These are phyloP conservation scores for Neurospora sp. DNA, from an alignment of 495 filamentous ascomycete genomes.

Conservation along the genomic window DNA sequence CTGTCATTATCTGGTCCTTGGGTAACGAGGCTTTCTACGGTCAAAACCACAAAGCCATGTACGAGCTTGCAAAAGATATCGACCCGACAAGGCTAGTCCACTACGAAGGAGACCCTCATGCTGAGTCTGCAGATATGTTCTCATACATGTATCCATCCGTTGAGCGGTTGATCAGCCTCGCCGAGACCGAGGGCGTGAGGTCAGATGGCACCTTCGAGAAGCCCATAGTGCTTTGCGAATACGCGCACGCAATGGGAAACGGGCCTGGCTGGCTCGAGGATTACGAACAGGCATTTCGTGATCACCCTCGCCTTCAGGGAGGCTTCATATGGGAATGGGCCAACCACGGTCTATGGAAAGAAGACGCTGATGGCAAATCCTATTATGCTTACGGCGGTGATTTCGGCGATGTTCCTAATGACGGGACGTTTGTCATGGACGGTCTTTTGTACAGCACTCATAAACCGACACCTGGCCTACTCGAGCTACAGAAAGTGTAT, in stretches of 20 bases:
- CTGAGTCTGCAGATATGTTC: constrained; percentile 52
- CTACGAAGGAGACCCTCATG: constrained; percentile 53
- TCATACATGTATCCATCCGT: constrained; percentile 56
- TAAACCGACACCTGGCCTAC: constrained; percentile 45
- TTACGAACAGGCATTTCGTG: constrained; percentile 50
- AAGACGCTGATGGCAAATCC: constrained; percentile 34
- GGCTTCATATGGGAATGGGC: constrained; percentile 70
- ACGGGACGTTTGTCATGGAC: constrained; percentile 56
- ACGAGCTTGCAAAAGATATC: constrained; percentile 42
- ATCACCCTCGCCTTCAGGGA: constrained; percentile 49
- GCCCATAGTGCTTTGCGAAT: constrained; percentile 58
- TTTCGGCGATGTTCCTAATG: constrained; percentile 56
- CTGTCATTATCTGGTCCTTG: constrained; percentile 59
- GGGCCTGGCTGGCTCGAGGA: constrained; percentile 57
- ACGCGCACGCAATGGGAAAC: constrained; percentile 63
- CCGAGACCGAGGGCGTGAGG: constrained; percentile 21
- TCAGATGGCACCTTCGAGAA: constrained; percentile 33
- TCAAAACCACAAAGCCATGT: constrained; percentile 53
- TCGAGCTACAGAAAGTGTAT: constrained; percentile 52
- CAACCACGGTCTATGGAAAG: constrained; percentile 53
- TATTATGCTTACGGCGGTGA: constrained; percentile 62
- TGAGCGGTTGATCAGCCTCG: constrained; percentile 37
- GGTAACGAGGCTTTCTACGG: constrained; percentile 65
- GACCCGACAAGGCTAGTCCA: constrained; percentile 52
- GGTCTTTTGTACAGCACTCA: constrained; percentile 51